Conservation (phyloP, 2,329 filamentous ascomycete species). For the Clarireedia paspali region DNA sequence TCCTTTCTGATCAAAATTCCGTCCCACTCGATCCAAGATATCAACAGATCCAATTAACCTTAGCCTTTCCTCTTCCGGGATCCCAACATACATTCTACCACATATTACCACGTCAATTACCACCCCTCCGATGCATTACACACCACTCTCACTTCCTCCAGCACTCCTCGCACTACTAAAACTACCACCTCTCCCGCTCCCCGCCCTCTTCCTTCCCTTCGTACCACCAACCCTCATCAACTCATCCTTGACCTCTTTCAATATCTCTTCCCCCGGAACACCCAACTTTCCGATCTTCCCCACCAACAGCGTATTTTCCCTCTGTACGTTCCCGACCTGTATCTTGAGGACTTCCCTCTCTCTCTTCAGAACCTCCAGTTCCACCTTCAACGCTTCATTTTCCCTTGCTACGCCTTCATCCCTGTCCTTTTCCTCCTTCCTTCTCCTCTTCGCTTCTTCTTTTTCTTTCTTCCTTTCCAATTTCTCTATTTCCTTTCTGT, state of each 20-base stretch:
- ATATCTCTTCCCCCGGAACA: slow-evolving; percentile 21
- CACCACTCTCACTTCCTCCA: background rate
- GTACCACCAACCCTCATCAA: slow-evolving; percentile 1
- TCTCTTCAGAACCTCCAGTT: slow-evolving; percentile 48
- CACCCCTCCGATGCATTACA: background rate
- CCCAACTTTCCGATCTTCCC: slow-evolving; percentile 43
- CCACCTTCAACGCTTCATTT: slow-evolving; percentile 38
- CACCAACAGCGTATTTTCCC: slow-evolving; percentile 51
- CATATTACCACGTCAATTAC: background rate
- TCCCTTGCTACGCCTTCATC: slow-evolving; percentile 39
- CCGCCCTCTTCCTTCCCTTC: slow-evolving; percentile 17
- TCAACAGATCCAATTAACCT: background rate
- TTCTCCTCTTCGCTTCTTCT: slow-evolving; percentile 53
- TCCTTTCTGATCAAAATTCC: too few relatives aligned
- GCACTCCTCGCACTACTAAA: background rate
- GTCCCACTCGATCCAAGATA: background rate
- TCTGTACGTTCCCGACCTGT: slow-evolving; percentile 50
- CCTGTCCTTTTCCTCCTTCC: slow-evolving; percentile 47
- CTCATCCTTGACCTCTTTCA: slow-evolving; percentile 23
- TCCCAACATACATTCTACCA: background rate
- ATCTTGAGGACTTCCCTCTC: slow-evolving; percentile 47
- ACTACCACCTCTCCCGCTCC: slow-evolving; percentile 17
- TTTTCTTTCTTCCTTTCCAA: slow-evolving; percentile 55
- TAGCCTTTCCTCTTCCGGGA: too few relatives aligned
- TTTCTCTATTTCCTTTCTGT: slow-evolving; percentile 55